Percentiles rank a stretch among this genome's conserved stretches.
phyloP scores from a whole-genome alignment of 176 grass and related monocot species.

The Paspalum vaginatum region DNA sequence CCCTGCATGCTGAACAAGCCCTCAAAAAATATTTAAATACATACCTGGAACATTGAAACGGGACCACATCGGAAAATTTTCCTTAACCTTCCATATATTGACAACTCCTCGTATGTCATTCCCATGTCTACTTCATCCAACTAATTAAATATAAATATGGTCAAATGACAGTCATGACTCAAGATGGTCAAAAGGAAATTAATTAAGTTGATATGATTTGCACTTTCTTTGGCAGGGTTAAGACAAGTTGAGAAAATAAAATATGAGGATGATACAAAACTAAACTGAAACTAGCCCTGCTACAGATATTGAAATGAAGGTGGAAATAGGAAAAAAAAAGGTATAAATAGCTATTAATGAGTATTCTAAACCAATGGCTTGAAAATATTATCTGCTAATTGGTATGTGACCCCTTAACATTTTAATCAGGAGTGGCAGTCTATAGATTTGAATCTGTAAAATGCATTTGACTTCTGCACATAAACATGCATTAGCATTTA shows the following conservation, averaged over 20 bases:
- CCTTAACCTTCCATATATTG: slow-evolving; percentile 88
- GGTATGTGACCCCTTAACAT: not conserved
- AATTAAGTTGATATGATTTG: not conserved
- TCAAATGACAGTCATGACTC: slow-evolving; percentile 19
- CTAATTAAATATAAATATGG: slow-evolving; percentile 53
- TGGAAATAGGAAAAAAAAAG: not conserved
- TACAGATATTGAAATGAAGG: not conserved
- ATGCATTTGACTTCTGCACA: not conserved
- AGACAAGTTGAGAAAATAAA: slow-evolving; percentile 6
- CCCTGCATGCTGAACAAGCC: not conserved
- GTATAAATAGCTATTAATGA: not conserved
- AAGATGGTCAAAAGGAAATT: not conserved
- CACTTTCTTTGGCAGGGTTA: not conserved
- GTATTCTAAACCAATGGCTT: not conserved
- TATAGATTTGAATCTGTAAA: slow-evolving; percentile 1
- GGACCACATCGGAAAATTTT: slow-evolving; percentile 98
- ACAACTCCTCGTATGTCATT: slow-evolving; percentile 98
- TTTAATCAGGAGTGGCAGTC: not conserved
- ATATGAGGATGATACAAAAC: slow-evolving; percentile 10
- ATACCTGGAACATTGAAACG: slow-evolving; percentile 95
- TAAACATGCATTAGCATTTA: not conserved
- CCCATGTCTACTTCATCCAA: slow-evolving; percentile 99
- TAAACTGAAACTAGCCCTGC: not conserved
- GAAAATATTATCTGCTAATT: slow-evolving; percentile 4
- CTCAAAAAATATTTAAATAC: slow-evolving; percentile 19